phyloP scores from a whole-genome alignment of 768 basidiomycete species.

The Termitomyces sp. region DNA sequence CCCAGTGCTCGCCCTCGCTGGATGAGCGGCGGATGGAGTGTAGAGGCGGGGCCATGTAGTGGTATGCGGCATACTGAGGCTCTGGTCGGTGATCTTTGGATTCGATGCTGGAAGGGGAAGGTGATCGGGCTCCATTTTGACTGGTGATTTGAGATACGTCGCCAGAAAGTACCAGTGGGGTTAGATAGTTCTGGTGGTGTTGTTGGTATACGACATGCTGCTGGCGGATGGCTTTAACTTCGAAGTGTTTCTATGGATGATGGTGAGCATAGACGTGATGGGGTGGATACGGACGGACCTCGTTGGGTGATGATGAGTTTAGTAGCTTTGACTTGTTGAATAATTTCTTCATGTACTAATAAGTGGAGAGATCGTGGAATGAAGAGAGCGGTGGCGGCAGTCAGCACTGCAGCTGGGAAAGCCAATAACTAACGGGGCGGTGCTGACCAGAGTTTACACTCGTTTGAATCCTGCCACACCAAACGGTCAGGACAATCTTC shows the following conservation, averaged over 20 bases:
- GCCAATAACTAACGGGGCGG: no score
- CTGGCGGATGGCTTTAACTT: slow-evolving; percentile 33
- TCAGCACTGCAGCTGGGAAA: no score
- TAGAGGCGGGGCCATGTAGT: slow-evolving; percentile 13
- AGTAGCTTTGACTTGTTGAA: slow-evolving; percentile 29
- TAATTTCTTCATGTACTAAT: slow-evolving; percentile 8
- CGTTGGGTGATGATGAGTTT: slow-evolving; percentile 30
- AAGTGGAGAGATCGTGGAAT: not conserved
- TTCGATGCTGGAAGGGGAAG: slow-evolving; percentile 42
- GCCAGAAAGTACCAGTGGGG: no score
- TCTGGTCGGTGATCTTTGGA: no score
- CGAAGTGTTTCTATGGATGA: slow-evolving; percentile 16
- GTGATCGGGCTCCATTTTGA: slow-evolving; percentile 35
- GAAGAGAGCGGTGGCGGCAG: not conserved
- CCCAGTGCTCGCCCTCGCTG: slow-evolving; percentile 44
- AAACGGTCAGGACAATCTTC: no score
- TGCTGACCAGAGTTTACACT: no score
- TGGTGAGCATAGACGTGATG: not conserved
- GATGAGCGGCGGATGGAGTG: slow-evolving; percentile 18
- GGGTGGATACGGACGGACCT: slow-evolving; percentile 19
- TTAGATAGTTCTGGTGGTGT: no score
- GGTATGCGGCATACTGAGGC: slow-evolving; percentile 28
- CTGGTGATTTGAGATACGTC: no score
- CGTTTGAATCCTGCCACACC: no score
- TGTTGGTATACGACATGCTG: no score